phyloP scores from a whole-genome alignment of 2,329 filamentous ascomycete genomes.

The Geosmithia flava region DNA sequence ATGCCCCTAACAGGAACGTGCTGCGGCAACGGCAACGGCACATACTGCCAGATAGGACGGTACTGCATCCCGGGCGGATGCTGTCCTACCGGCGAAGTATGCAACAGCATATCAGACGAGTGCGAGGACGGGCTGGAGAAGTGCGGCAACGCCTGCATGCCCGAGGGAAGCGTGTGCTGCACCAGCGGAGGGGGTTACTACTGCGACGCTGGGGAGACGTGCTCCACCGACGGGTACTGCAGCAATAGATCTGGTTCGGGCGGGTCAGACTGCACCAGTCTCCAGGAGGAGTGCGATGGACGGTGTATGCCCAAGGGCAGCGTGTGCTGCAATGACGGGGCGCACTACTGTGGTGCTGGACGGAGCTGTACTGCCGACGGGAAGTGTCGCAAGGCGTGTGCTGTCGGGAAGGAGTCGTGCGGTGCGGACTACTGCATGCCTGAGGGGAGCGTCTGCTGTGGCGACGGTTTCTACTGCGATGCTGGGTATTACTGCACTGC shows the following conservation, averaged over 20 bases:
- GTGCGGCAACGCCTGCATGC: conserved; percentile 13
- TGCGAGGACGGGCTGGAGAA: neutral
- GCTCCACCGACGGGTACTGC: neutral
- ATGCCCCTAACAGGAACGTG: conserved; percentile 16
- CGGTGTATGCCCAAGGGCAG: conserved; percentile 8
- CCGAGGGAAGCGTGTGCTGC: conserved; percentile 17
- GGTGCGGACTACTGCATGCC: conserved; percentile 15
- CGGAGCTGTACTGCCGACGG: conserved; percentile 4
- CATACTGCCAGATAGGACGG: conserved; percentile 17
- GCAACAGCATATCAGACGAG: conserved; percentile 10
- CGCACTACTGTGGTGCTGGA: conserved; percentile 3
- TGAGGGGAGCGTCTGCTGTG: conserved; percentile 15
- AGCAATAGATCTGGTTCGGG: conserved; percentile 4
- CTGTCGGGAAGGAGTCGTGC: neutral
- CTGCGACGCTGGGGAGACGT: conserved; percentile 13
- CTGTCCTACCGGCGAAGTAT: conserved; percentile 17
- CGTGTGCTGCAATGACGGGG: conserved; percentile 4
- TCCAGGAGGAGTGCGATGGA: conserved; percentile 6
- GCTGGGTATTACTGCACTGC: conserved; percentile 14
- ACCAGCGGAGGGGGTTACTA: conserved; percentile 11
- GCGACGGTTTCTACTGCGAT: conserved; percentile 14
- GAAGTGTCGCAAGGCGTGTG: neutral
- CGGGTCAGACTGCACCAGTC: too few relatives aligned
- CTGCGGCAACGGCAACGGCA: conserved; percentile 13
- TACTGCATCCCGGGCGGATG: conserved; percentile 17